Conservation (phyloP, 495 filamentous ascomycete species). For the Neohortaea acidophila region DNA sequence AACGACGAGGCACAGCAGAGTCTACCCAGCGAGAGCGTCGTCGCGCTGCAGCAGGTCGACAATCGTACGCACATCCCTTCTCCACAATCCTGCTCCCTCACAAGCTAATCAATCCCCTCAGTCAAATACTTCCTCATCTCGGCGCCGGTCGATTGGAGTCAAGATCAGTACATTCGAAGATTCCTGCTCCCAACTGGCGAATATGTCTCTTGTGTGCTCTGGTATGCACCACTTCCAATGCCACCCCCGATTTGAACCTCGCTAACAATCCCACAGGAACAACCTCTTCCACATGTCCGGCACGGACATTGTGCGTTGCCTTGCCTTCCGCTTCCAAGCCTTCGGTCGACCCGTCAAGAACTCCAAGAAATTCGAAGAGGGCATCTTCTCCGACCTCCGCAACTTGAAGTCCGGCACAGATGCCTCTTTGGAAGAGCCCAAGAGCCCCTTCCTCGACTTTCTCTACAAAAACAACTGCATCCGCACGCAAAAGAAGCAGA, state of each 20-base stretch:
- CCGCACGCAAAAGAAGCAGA: slow-evolving; percentile 98
- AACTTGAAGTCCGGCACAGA: slow-evolving; percentile 97
- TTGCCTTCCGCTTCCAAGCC: slow-evolving; percentile 95
- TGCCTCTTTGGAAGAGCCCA: slow-evolving; percentile 96
- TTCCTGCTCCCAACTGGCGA: slow-evolving; percentile 94
- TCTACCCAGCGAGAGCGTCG: slow-evolving; percentile 88
- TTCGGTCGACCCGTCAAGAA: slow-evolving; percentile 98
- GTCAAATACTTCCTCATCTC: slow-evolving; percentile 99
- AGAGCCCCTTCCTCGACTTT: slow-evolving; percentile 96
- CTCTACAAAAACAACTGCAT: slow-evolving; percentile 99
- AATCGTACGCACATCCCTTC: slow-evolving; percentile 89
- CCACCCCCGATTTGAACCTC: too few relatives aligned
- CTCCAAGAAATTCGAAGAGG: slow-evolving; percentile 99
- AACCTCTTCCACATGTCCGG: slow-evolving; percentile 98
- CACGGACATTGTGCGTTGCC: slow-evolving; percentile 94
- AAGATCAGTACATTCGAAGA: slow-evolving; percentile 88
- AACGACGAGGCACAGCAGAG: slow-evolving; percentile 91
- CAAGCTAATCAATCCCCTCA: too few relatives aligned
- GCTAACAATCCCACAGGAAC: slow-evolving; percentile 48
- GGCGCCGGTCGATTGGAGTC: slow-evolving; percentile 92
- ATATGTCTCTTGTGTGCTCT: slow-evolving; percentile 96
- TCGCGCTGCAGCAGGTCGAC: slow-evolving; percentile 94
- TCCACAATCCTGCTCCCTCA: too few relatives aligned
- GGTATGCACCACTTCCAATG: slow-evolving; percentile 40
- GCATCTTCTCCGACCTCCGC: slow-evolving; percentile 95